phyloP scores from a whole-genome alignment of 352 stramenopile genomes.

The Phytophthora ohioensis region DNA sequence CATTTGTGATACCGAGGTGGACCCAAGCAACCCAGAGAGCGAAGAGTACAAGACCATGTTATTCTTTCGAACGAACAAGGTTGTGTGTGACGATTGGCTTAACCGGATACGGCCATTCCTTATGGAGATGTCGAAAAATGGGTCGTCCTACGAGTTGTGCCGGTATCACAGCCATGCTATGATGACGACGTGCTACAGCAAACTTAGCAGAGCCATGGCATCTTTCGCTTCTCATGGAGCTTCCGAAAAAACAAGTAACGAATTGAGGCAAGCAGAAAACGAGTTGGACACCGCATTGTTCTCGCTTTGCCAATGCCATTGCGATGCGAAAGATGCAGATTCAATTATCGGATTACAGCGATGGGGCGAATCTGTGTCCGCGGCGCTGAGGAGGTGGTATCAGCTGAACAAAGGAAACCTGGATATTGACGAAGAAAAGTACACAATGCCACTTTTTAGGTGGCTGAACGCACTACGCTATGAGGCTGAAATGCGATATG shows the following conservation, averaged over 20 bases:
- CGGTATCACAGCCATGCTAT: slow-evolving; percentile 59
- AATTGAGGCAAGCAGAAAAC: slow-evolving; percentile 44
- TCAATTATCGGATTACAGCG: slow-evolving; percentile 56
- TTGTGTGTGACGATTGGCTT: slow-evolving; percentile 80
- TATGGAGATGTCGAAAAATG: slow-evolving; percentile 47
- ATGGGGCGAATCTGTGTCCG: slow-evolving; percentile 51
- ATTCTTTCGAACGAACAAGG: slow-evolving; percentile 75
- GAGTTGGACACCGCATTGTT: slow-evolving; percentile 63
- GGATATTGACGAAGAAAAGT: slow-evolving; percentile 17
- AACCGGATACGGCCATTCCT: slow-evolving; percentile 66
- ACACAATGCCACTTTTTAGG: slow-evolving; percentile 42
- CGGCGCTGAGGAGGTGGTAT: slow-evolving; percentile 33
- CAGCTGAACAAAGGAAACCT: slow-evolving; percentile 22
- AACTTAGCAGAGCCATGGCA: slow-evolving; percentile 44
- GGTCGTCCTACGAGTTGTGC: slow-evolving; percentile 39
- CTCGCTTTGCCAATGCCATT: slow-evolving; percentile 48
- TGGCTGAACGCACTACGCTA: slow-evolving; percentile 53
- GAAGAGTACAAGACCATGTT: slow-evolving; percentile 51
- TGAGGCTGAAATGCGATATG: slow-evolving; percentile 68
- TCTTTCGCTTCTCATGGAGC: slow-evolving; percentile 21
- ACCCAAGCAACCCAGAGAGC: slow-evolving; percentile 48
- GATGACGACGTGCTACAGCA: slow-evolving; percentile 45
- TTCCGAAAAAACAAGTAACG: slow-evolving; percentile 26
- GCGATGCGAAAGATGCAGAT: slow-evolving; percentile 64
- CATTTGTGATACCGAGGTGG: slow-evolving; percentile 22